These are phyloP conservation scores for Pueraria montana DNA, from an alignment of 306 rosid genomes.

Conservation along the genomic window DNA sequence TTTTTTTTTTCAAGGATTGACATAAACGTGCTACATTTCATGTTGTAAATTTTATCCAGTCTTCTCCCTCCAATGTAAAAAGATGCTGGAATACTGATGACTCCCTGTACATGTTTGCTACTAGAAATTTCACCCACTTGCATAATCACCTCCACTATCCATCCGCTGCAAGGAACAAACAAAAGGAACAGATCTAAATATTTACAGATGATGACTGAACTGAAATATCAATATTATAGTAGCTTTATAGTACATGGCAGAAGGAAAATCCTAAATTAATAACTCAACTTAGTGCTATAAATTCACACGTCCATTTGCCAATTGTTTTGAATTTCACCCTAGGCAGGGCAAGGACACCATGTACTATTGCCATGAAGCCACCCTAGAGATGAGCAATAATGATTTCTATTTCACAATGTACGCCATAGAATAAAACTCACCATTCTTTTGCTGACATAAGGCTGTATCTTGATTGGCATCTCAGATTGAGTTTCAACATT, in stretches of 20 bases:
- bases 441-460: constrained; percentile 92
- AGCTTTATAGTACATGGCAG: constrained; percentile 4
- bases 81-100: neutral
- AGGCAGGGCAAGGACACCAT: neutral
- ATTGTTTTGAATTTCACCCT: constrained; percentile 30
- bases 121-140: constrained; percentile 43
- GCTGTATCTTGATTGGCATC: constrained; percentile 71
- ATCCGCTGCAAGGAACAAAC: constrained; percentile 64
- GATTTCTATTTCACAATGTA: constrained; percentile 30
- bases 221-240: constrained; percentile 22
- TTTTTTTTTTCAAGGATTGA: constrained; percentile 1
- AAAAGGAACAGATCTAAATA: constrained; percentile 36
- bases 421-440: constrained; percentile 55
- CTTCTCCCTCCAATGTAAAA: constrained; percentile 28
- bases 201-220: neutral
- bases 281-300: neutral
- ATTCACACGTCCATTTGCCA: neutral
- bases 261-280: constrained; percentile 24
- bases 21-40: constrained; percentile 27
- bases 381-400: neutral
- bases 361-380: neutral
- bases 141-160: constrained; percentile 41
- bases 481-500: constrained; percentile 66
- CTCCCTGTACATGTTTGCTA: constrained; percentile 34
- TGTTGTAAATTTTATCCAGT: constrained; percentile 18